These are phyloP conservation scores for Macrolepiota fuliginosa DNA, from an alignment of 768 basidiomycete species.

Conservation along the genomic window DNA sequence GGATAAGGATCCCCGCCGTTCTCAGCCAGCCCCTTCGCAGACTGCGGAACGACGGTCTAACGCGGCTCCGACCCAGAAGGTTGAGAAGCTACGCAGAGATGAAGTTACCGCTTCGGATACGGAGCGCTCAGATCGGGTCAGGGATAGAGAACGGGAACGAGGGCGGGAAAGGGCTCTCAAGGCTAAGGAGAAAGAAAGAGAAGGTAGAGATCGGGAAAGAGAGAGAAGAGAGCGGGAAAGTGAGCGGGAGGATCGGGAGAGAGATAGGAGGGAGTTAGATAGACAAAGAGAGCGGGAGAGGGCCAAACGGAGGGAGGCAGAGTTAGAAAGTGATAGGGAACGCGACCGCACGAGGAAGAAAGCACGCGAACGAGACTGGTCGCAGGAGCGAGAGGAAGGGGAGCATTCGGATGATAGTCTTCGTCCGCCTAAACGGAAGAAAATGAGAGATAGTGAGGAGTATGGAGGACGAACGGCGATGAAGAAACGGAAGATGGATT, in stretches of 20 bases:
- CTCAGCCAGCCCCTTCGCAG: neutral
- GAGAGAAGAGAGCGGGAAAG: slow-evolving; percentile 7
- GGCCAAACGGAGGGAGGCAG: slow-evolving; percentile 16
- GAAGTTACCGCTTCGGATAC: slow-evolving; percentile 6
- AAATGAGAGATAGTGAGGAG: slow-evolving; percentile 29
- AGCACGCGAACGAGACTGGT: slow-evolving; percentile 17
- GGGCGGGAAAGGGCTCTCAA: slow-evolving; percentile 13
- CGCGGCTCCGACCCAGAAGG: neutral
- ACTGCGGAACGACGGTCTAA: neutral
- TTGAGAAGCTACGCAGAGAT: slow-evolving; percentile 3
- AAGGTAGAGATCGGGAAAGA: neutral
- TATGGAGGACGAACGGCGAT: slow-evolving; percentile 20
- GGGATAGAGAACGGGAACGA: slow-evolving; percentile 20
- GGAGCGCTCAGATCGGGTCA: slow-evolving; percentile 8
- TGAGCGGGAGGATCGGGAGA: slow-evolving; percentile 11
- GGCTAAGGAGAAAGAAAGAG: slow-evolving; percentile 20
- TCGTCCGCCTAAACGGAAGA: slow-evolving; percentile 40
- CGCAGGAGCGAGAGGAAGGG: slow-evolving; percentile 24
- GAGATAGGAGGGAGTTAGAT: slow-evolving; percentile 18
- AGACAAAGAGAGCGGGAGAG: slow-evolving; percentile 19
- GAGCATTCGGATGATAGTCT: slow-evolving; percentile 19
- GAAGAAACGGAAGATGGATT: slow-evolving; percentile 15
- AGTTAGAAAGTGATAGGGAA: slow-evolving; percentile 13
- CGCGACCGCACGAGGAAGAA: slow-evolving; percentile 15
- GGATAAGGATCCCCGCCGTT: neutral